A percentile compares a stretch with the other conserved stretches of the same genome.
These are phyloP conservation scores for Radiomyces spectabilis DNA, from an alignment of 192 early-diverging fungal species.

Conservation along the genomic window DNA sequence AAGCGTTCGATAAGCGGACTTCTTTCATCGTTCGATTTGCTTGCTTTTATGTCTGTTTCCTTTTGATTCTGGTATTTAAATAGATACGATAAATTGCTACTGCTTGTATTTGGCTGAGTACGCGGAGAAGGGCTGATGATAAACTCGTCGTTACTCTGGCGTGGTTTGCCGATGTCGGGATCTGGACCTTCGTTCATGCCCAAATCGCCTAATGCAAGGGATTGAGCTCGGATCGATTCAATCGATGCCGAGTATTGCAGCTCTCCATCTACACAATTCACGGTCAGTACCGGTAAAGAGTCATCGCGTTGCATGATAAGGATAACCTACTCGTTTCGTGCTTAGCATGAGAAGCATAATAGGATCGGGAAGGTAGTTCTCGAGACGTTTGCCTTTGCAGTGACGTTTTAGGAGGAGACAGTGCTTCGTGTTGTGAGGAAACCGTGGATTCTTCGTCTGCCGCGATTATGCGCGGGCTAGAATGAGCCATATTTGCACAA, in stretches of 20 bases:
- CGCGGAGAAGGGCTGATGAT: neutral
- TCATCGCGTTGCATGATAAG: too few relatives aligned
- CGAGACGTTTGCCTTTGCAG: constrained; percentile 3
- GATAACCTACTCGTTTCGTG: constrained; percentile 17
- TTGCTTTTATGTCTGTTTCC: neutral
- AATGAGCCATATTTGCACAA: too few relatives aligned
- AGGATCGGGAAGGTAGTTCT: constrained; percentile 28
- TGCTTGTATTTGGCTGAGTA: neutral
- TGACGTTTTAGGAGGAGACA: constrained; percentile 2
- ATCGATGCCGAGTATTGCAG: constrained; percentile 30
- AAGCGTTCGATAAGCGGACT: neutral
- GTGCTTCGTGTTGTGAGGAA: too few relatives aligned
- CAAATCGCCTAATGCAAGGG: constrained; percentile 26
- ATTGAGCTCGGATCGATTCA: constrained; percentile 31
- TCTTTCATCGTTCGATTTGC: neutral
- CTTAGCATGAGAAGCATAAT: constrained; percentile 24
- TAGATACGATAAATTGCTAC: constrained; percentile 17
- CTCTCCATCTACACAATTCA: too few relatives aligned
- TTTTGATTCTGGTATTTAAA: constrained; percentile 9
- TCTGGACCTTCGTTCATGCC: neutral
- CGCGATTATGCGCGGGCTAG: too few relatives aligned
- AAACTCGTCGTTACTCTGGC: too few relatives aligned
- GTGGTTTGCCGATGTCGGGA: neutral
- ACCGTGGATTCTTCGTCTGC: too few relatives aligned
- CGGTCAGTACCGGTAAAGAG: too few relatives aligned